phyloP scores from a whole-genome alignment of 129 eudicot species.

The Artemisia annua region DNA sequence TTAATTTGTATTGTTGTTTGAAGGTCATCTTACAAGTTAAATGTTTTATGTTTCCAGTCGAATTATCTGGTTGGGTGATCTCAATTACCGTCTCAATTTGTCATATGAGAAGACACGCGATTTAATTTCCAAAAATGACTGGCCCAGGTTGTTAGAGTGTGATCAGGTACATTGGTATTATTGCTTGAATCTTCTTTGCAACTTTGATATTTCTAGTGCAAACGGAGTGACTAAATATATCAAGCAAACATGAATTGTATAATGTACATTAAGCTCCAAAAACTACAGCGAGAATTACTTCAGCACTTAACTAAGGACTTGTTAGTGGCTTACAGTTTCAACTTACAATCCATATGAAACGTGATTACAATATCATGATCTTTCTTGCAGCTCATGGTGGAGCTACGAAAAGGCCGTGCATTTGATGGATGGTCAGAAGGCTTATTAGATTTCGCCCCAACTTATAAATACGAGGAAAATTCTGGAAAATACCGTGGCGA shows the following conservation, averaged over 20 bases:
- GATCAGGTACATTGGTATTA: constrained; percentile 72
- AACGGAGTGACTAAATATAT: background rate
- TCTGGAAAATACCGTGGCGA: constrained; percentile 66
- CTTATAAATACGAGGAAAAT: constrained; percentile 81
- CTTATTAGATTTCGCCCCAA: constrained; percentile 69
- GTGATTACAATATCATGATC: background rate
- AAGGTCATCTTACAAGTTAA: constrained; percentile 12
- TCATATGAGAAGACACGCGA: constrained; percentile 67
- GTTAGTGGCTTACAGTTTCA: background rate
- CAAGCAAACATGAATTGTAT: background rate
- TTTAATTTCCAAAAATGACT: constrained; percentile 71
- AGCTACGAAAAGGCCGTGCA: constrained; percentile 73
- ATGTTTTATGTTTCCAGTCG: constrained; percentile 47
- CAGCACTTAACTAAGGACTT: background rate
- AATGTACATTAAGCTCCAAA: background rate
- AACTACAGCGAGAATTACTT: background rate
- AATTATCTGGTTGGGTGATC: constrained; percentile 94
- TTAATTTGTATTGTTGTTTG: background rate
- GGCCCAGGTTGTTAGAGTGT: constrained; percentile 61
- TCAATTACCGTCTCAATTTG: constrained; percentile 84
- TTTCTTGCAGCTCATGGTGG: constrained; percentile 59
- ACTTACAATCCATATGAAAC: background rate
- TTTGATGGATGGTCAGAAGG: constrained; percentile 99
- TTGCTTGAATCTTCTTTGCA: too few species aligned
- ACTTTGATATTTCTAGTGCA: background rate